These are phyloP conservation scores for Penicillium concentricum DNA, from an alignment of 2,329 filamentous ascomycete genomes.

Conservation along the genomic window DNA sequence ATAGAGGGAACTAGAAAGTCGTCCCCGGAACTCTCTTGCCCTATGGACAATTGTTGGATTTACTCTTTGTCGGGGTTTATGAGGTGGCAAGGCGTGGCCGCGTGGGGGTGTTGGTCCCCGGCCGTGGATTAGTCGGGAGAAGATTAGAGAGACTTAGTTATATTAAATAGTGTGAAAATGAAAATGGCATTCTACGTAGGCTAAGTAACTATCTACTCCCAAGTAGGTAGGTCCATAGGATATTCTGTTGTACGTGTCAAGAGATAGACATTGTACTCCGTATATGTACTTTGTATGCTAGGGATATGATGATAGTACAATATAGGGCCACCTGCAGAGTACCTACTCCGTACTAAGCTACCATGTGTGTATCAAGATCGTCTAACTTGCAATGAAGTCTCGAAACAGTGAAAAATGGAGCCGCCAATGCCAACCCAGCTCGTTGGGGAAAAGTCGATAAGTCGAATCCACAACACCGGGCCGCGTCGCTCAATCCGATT, in stretches of 20 bases:
- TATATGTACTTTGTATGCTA: background rate
- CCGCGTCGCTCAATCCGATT: background rate
- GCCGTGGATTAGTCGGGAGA: background rate
- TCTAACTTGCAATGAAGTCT: background rate
- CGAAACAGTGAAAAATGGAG: background rate
- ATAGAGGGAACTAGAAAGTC: background rate
- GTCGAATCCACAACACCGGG: constrained; percentile 2
- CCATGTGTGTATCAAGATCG: constrained; percentile 2
- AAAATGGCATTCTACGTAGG: too few relatives aligned
- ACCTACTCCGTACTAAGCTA: background rate
- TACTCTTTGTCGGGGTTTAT: background rate
- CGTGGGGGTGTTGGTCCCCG: background rate
- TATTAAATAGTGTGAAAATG: background rate
- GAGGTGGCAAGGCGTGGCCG: background rate
- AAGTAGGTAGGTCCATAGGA: background rate
- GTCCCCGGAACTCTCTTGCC: background rate
- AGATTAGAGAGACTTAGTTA: background rate
- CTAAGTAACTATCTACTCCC: background rate
- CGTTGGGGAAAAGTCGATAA: constrained; percentile 1
- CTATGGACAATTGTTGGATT: background rate
- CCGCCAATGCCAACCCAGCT: background rate
- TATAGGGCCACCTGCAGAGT: background rate
- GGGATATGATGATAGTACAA: background rate
- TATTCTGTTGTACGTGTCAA: background rate
- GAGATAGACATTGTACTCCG: background rate